Base-by-base conservation (phyloP, 1,284 basidiomycete genomes). In the Ceraceosorus guamensis region DNA sequence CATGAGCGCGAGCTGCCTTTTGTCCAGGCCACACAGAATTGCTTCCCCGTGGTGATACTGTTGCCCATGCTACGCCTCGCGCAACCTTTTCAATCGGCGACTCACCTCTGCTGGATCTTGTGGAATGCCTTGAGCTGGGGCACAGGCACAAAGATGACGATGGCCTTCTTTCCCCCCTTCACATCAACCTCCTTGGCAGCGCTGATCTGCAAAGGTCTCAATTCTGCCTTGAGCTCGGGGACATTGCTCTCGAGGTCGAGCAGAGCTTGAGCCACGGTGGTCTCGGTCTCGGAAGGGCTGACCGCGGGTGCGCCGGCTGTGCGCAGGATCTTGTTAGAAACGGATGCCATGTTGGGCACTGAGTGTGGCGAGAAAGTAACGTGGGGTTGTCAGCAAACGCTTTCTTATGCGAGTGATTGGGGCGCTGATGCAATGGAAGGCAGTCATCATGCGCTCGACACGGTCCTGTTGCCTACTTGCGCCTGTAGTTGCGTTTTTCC, bases 161-260 rank as follows among this genome's bases (percentile, higher is more conserved):
- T 93, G 54, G 95, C 95, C 83, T 97, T 98, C 84, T 96, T 97
- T 66, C 76, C 76, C 71, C 93, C 95, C 78, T 92, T 91, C 75
- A 98, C 93, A 79, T 99, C 95, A 74, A 99, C 87, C 82, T 99
- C 95, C 77, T 90, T 90, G 63, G 93, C 95, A 69, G 92, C 89
- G 70, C 91, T 93, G 81, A 99, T 95, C 79, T 97, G 91, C 67
- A 99, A 85, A 66, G 88, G 85, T 59, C 91, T 86, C 63, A 99
- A 86, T 82, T 99, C 95, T 10, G 66, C 77, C 87, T 96, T 97
- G 81, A 98, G 87, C 80, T 98, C 95, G 63, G 92, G 88, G 61
- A 96, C 92, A 79, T 91, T 92, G 83, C 87, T 89, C 82, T 98
- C 93, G 74, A 99, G 85, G 83, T 99, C 95, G 72, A 98, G 80